A percentile compares a stretch with the other conserved stretches of the same genome.
phyloP scores from a whole-genome alignment of 2,329 filamentous ascomycete species.

The Diaporthe sp. region DNA sequence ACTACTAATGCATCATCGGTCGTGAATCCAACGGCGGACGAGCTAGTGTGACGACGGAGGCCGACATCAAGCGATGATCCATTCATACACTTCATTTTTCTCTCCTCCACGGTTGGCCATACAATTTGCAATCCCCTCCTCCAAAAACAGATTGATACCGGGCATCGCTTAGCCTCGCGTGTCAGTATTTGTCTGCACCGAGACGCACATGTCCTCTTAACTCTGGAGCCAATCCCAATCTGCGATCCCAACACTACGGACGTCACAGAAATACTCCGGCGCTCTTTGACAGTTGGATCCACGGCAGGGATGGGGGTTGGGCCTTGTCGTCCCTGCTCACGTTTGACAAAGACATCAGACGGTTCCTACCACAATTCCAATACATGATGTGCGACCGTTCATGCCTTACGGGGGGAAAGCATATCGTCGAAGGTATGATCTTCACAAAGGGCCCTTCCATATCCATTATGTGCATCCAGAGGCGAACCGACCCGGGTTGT shows the following conservation, averaged over 20 bases:
- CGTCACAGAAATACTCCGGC: slow-evolving; percentile 24
- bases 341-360: slow-evolving; percentile 26
- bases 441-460: neutral
- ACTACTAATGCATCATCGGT: slow-evolving; percentile 2
- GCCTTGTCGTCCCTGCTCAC: neutral
- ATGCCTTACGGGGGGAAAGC: slow-evolving; percentile 22
- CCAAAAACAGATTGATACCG: neutral
- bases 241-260: slow-evolving; percentile 21
- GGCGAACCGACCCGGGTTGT: slow-evolving; percentile 9
- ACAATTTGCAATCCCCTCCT: neutral
- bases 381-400: slow-evolving; percentile 36
- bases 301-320: slow-evolving; percentile 9
- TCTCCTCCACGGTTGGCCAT: neutral
- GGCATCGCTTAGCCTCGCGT: neutral
- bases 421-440: neutral
- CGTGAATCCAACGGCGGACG: slow-evolving; percentile 7
- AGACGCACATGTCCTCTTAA: neutral
- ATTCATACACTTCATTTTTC: neutral
- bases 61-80: slow-evolving; percentile 9
- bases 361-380: slow-evolving; percentile 28
- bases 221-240: neutral
- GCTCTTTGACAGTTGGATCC: slow-evolving; percentile 26
- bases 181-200: slow-evolving; percentile 12
- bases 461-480: slow-evolving; percentile 4
- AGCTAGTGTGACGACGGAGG: neutral